Base-by-base conservation (phyloP, 2,329 filamentous ascomycete genomes). In the Pseudogymnoascus sp. region DNA sequence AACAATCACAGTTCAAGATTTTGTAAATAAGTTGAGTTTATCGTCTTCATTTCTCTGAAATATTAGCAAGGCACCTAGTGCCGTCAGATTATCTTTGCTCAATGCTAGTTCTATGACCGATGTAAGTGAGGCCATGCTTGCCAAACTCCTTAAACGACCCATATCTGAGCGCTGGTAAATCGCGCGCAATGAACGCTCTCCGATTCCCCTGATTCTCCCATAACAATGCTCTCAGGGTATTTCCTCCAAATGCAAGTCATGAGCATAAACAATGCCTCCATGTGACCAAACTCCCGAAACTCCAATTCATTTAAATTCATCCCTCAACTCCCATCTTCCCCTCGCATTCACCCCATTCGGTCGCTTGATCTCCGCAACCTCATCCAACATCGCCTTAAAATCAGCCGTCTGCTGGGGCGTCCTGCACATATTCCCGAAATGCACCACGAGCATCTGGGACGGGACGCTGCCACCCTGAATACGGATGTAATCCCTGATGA, bases 401-500 rank as follows among this genome's bases (percentile, higher is more conserved):
- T 92, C 88, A 16, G 85, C 83, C 61, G 87, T 88, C 66, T 90
- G 83, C 66, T 85, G 83, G 26, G 81, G 76, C 47, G 85, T 89
- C 21, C 82, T 83, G 72, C 91, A 96, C 70, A 86, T 89, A 12
- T 85, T 84, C 74, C 93, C 91, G 75, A 97, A 97, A 71, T 96
- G 91, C 71, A 96, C 90, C 23, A 96, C 89, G 51, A 97, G 76
- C 80, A 91, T 87, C 77, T 96, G 91, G 45, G 89, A 93, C 4
- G 90, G 86, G 5, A 90, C 90, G 36, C 84, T 83, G 3, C 92
- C 92, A 8, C 90, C 89, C 63, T 96, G 91, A 23, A 85, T 81
- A 51, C 82, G 81, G 67, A 97, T 86, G 69, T 92, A 97, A 45
- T 88, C 84, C 40, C 87, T 86, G 64, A 97, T 96, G 79, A 90